Base-by-base conservation (phyloP, 1,139 yeast species). In the Candida freyschussii region DNA sequence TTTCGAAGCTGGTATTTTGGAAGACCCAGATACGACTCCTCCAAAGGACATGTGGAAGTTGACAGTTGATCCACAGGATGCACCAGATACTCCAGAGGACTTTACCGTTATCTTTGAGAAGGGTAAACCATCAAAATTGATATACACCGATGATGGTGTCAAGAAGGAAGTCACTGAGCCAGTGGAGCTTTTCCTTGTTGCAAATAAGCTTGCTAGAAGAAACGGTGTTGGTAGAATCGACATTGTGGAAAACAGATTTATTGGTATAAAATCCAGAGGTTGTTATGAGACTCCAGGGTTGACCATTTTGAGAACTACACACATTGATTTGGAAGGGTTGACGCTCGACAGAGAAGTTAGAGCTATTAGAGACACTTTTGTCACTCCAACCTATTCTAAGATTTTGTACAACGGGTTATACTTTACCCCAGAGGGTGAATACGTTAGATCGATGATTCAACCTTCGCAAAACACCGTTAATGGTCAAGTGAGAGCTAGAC, bases 31-130 rank as follows among this genome's bases (percentile, higher is more conserved):
- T 63, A 78, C 91, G 52, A 91, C 98, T 34, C 98, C 98, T 47
- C 98, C 98, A 65, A 89, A 86, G 71, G 98, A 91, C 63, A 91
- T 91, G 98, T 91, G 98, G 98, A 91, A 91, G 69, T 77, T 91
- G 61, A 91, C 96, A 33, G 87, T 84, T 41, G 98, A 89, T 63
- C 97, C 98, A 54, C 62, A 70, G 34, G 96, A 91, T 57, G 97
- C 98, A 36, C 98, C 98, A 55, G 78, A 85, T 42, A 68, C 69
- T 35, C 97, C 97, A 53, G 97, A 91, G 70, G 81, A 80, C 57
- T 78, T 91, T 63, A 67, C 84, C 19, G 78, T 91, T 44, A 79
- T 73, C 42, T 91, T 86, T 59, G 78, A 75, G 54, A 72, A 84
- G 67, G 98, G 98, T 63, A 63, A 83, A 47, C 98, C 98, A 38